These are phyloP conservation scores for Euphrasia arctica DNA, from an alignment of 305 asterid genomes.

Conservation along the genomic window DNA sequence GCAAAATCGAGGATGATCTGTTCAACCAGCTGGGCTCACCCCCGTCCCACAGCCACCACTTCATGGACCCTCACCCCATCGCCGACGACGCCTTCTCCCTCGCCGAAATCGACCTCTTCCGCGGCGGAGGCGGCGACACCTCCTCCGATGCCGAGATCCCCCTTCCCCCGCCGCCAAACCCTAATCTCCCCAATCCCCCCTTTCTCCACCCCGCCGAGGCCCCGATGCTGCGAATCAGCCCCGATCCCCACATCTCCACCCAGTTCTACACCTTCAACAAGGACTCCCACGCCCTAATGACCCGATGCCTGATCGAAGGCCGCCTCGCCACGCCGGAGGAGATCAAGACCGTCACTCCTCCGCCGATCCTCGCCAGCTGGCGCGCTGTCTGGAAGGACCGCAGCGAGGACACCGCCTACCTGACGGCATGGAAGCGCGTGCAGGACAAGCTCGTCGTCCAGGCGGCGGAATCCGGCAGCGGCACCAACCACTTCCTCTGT, in stretches of 20 bases:
- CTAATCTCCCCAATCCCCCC: constrained; percentile 34
- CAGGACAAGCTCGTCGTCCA: constrained; percentile 85
- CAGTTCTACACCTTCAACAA: constrained; percentile 89
- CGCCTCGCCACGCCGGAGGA: constrained; percentile 83
- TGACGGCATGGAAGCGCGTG: constrained; percentile 95
- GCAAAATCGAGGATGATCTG: constrained; percentile 70
- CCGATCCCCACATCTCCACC: constrained; percentile 78
- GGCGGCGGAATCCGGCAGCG: constrained; percentile 29
- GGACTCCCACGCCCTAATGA: constrained; percentile 80
- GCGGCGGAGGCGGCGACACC: constrained; percentile 48
- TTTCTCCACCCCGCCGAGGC: constrained; percentile 21
- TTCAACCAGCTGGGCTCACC: constrained; percentile 48
- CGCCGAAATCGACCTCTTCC: constrained; percentile 59
- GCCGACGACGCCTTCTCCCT: constrained; percentile 53
- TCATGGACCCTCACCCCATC: constrained; percentile 27
- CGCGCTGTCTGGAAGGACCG: constrained; percentile 97
- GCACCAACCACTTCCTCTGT: constrained; percentile 60
- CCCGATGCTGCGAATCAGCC: constrained; percentile 41
- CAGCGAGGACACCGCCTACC: constrained; percentile 85
- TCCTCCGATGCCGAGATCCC: constrained; percentile 69
- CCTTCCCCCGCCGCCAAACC: constrained; percentile 35
- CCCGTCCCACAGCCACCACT: constrained; percentile 27
- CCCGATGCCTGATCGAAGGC: constrained; percentile 61
- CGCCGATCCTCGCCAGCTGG: constrained; percentile 81
- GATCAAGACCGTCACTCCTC: constrained; percentile 73